phyloP scores from a whole-genome alignment of 2,329 filamentous ascomycete species.

The Neonectria faginata region DNA sequence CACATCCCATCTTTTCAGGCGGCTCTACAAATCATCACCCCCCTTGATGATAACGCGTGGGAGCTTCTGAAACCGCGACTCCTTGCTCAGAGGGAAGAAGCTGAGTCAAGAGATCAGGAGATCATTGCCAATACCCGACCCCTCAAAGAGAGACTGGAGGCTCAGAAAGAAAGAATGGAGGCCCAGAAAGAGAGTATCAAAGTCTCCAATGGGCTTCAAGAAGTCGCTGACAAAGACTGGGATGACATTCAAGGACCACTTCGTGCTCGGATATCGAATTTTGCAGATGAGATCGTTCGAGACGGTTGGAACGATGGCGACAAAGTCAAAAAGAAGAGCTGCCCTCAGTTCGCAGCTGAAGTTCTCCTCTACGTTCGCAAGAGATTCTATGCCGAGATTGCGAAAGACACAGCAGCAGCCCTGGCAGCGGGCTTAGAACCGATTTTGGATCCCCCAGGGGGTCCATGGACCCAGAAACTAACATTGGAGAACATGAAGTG shows the following conservation, averaged over 20 bases:
- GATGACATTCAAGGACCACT: slow-evolving; percentile 77
- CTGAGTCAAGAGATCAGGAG: slow-evolving; percentile 68
- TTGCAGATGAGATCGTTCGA: slow-evolving; percentile 77
- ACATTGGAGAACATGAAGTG: slow-evolving; percentile 89
- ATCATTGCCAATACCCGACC: slow-evolving; percentile 46
- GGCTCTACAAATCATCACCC: slow-evolving; percentile 75
- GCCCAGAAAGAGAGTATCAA: slow-evolving; percentile 7
- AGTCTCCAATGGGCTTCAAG: slow-evolving; percentile 50
- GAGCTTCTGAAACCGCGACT: slow-evolving; percentile 75
- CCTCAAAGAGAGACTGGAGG: slow-evolving; percentile 49
- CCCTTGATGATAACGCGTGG: slow-evolving; percentile 78
- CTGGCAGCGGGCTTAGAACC: slow-evolving; percentile 59
- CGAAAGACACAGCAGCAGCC: slow-evolving; percentile 63
- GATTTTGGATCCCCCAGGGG: slow-evolving; percentile 61
- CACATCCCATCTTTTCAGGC: slow-evolving; percentile 81
- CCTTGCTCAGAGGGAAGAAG: slow-evolving; percentile 72
- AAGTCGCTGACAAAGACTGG: slow-evolving; percentile 75
- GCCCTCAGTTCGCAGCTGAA: slow-evolving; percentile 77
- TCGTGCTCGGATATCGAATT: slow-evolving; percentile 71
- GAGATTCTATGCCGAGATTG: slow-evolving; percentile 72
- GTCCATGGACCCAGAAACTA: slow-evolving; percentile 70
- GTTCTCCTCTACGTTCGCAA: slow-evolving; percentile 75
- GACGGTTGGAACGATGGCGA: slow-evolving; percentile 73
- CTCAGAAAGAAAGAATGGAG: slow-evolving; percentile 5
- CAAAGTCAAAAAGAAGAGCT: slow-evolving; percentile 71